Conservation (phyloP, 2,329 filamentous ascomycete species). For the Exophiala phaeomuriformis region DNA sequence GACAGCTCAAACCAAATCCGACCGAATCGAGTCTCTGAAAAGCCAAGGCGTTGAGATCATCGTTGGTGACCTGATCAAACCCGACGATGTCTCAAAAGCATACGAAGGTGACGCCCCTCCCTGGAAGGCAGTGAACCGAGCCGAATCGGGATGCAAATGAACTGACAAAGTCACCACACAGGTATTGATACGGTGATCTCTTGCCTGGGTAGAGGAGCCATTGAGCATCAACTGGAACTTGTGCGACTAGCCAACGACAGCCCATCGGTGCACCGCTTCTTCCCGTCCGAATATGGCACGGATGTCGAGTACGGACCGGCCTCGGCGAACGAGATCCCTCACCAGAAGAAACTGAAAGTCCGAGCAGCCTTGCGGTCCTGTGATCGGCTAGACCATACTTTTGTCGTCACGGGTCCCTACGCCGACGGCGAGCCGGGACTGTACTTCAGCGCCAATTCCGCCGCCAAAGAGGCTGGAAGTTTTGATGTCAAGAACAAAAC, state of each 20-base stretch:
- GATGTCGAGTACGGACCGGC: slow-evolving; percentile 54
- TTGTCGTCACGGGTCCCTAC: slow-evolving; percentile 63
- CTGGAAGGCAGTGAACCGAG: too few species aligned
- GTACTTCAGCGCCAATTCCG: slow-evolving; percentile 42
- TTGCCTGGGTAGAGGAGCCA: slow-evolving; percentile 54
- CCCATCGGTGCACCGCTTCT: slow-evolving; percentile 52
- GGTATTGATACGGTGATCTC: slow-evolving; percentile 58
- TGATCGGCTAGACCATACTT: slow-evolving; percentile 53
- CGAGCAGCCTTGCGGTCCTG: slow-evolving; percentile 48
- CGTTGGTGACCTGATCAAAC: slow-evolving; percentile 48
- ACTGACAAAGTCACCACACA: not conserved
- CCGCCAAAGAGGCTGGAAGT: slow-evolving; percentile 41
- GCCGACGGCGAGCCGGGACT: slow-evolving; percentile 49
- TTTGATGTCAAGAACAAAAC: slow-evolving; percentile 53
- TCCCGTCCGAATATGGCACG: slow-evolving; percentile 61
- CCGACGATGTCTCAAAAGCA: slow-evolving; percentile 47
- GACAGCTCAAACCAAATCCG: slow-evolving; percentile 45
- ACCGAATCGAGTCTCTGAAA: slow-evolving; percentile 42
- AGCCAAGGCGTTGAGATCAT: slow-evolving; percentile 47
- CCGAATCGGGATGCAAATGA: too few species aligned
- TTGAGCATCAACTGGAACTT: slow-evolving; percentile 55
- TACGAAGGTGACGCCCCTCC: slow-evolving; percentile 39
- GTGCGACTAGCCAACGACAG: slow-evolving; percentile 51
- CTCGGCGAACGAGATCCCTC: slow-evolving; percentile 55
- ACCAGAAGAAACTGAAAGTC: slow-evolving; percentile 62